Evolutionary conservation across 2,329 filamentous ascomycete genomes (phyloP), one percentile per base, ranked within the genome.

Genomic region (Atkinsonella hypoxylon): DNA sequence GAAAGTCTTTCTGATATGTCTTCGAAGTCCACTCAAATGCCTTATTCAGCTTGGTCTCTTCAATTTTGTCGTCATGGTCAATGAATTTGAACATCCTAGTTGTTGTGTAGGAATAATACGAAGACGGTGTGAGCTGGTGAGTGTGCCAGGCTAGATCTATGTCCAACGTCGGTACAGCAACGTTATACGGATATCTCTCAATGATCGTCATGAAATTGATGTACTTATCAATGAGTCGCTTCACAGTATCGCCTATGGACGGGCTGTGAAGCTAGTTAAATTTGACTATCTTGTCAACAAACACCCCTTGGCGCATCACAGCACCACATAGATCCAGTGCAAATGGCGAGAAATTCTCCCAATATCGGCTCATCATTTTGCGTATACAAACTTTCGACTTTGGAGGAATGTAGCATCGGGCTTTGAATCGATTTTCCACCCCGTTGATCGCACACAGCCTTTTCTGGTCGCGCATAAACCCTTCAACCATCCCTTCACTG

Each of bases 61-160:
- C 80, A 20, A 94, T 81, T 66, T 91, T 91, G 70, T 94, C 89
- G 63, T 93, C 84, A 60, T 94, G 88, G 61, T 90, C 82, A 57
- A 91, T 77, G 60, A 89, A 87, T 46, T 75, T 78, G 1, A 53
- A 53, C 0, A 73, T 75, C 20, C 64, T 62, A 0, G 47, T 50
- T 1, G 74, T 61, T 1, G 78, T 83, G 61, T 77, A 83, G 2
- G 62, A 53, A 58, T 79, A 83, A 66, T 93, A 93, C 3, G 69
- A 60, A 2, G 62, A 59, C 0, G 87, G 83, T 9, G 70, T 77
- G 3, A 91, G 77, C 62, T 91, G 85, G 59, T 91, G 86, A 0
- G 86, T 91, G 62, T 94, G 88, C 85, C 85, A 89, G 0, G 78
- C 84, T 0, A 89, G 69, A 60, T 89, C 85, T 5, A 89, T 74